Base-by-base conservation (phyloP, 1,284 basidiomycete genomes). In the Polyporus tsugae region DNA sequence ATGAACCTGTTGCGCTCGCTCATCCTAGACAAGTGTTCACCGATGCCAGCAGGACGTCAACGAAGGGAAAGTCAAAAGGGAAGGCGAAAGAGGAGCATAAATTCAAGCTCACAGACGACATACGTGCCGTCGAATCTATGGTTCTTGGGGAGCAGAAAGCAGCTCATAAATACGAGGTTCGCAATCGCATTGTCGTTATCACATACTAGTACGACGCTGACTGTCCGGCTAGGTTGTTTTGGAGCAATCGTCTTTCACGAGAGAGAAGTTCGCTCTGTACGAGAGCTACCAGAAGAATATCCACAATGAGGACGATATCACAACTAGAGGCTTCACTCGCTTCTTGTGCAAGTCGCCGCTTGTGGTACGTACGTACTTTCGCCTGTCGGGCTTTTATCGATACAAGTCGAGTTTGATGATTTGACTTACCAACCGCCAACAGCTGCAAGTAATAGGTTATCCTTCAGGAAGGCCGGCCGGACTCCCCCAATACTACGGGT, bases 181-280 rank as follows among this genome's bases (percentile, higher is more conserved):
- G 81, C 46, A 11, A 25, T 25, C 22, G 46, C 10, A 11, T 25
- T 9, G 10, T 25, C 22, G n/a, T 52, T 11, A 42, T 25, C 9
- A 29, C 29, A 29, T 29, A 29, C 29, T 10, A 10, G n/a, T 52
- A 25, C 3, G 46, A n/a, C 29, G 19, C 33, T 29, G 7, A 60
- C 35, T 35, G 10, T 9, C 17, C 33, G 4, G 22, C 38, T 15
- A 96, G 94, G 88, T 92, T 22, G 87, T 83, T 4, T 80, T 97
- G 9, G 93, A 94, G 73, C 90, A 88, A 4, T 89, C 96, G 0
- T 87, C 88, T 15, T 95, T 86, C 72, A 93, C 91, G 0, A 75
- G 85, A 4, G 95, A 97, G 82, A 97, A 96, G 76, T 97, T 89
- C 77, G 82, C 81, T 17, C 85, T 98, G 15, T 98, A 88, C 77